Evolutionary conservation across 306 rosid genomes (phyloP).

Genomic region (Quercus ilex): DNA sequence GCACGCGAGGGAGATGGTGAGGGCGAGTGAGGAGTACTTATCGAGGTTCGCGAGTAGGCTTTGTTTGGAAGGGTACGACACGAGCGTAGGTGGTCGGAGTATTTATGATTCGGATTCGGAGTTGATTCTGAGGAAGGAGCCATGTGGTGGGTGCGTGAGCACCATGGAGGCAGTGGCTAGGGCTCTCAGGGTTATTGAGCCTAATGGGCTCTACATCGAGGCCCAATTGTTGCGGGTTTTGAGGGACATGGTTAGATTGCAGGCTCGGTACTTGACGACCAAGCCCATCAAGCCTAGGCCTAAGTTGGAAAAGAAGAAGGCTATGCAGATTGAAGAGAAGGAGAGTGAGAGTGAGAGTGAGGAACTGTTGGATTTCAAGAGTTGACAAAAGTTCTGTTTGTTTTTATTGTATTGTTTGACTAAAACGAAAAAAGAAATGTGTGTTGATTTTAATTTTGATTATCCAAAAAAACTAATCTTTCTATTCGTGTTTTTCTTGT

Average conservation of each 20-base stretch:
- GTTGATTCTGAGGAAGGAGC: slow-evolving; percentile 79
- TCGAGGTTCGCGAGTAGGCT: slow-evolving; percentile 60
- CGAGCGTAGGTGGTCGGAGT: slow-evolving; percentile 49
- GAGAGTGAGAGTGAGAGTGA: slow-evolving; percentile 12
- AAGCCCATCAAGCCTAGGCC: slow-evolving; percentile 69
- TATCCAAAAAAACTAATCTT: no score
- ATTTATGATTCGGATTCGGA: slow-evolving; percentile 82
- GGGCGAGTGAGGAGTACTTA: slow-evolving; percentile 66
- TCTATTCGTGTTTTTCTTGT: no score
- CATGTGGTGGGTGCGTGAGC: slow-evolving; percentile 73
- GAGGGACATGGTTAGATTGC: slow-evolving; percentile 73
- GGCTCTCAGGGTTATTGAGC: slow-evolving; percentile 57
- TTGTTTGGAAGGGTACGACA: slow-evolving; percentile 53
- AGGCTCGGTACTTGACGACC: slow-evolving; percentile 43
- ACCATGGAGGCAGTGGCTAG: slow-evolving; percentile 91
- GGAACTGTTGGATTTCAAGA: background rate
- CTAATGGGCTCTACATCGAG: slow-evolving; percentile 60
- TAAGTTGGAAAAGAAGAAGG: slow-evolving; percentile 49
- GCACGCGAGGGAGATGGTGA: slow-evolving; percentile 93
- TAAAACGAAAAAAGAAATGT: no score
- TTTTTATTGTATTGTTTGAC: no score
- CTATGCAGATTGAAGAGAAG: background rate
- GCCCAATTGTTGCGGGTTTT: slow-evolving; percentile 41
- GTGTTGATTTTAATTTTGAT: no score
- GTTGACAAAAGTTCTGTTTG: no score